Percentiles rank a stretch among this genome's conserved stretches.
These are phyloP conservation scores for Handroanthus guayacan DNA, from an alignment of 257 asterid species.

Conservation along the genomic window DNA sequence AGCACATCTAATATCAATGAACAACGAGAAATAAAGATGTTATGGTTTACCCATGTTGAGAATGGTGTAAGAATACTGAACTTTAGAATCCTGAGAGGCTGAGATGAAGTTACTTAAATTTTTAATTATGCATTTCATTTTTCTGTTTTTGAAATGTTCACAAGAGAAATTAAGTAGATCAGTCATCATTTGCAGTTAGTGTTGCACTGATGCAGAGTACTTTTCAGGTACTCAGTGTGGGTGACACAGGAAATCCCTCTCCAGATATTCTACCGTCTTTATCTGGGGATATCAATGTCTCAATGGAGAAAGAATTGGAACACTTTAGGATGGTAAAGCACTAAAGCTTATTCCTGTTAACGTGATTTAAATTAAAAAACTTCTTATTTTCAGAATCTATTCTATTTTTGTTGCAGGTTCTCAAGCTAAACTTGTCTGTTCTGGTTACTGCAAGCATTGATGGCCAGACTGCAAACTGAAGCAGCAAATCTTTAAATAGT, in stretches of 20 bases:
- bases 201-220: constrained; percentile 31
- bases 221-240: constrained; percentile 58
- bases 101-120: neutral
- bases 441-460: constrained; percentile 46
- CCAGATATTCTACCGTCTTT: constrained; percentile 33
- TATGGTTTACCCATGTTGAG: neutral
- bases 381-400: constrained; percentile 8
- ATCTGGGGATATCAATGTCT: constrained; percentile 41
- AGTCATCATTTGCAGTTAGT: neutral
- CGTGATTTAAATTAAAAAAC: constrained; percentile 21
- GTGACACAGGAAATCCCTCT: constrained; percentile 44
- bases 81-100: neutral
- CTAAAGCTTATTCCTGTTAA: constrained; percentile 40
- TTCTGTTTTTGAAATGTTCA: neutral
- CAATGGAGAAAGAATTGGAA: constrained; percentile 63
- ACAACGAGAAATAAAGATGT: neutral
- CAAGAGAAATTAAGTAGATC: neutral
- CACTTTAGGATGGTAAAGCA: constrained; percentile 66
- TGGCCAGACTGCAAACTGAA: constrained; percentile 32
- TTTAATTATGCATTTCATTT: neutral
- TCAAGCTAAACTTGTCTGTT: constrained; percentile 51
- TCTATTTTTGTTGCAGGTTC: constrained; percentile 53
- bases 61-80: neutral
- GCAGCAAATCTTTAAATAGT: constrained; percentile 7
- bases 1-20: too few species aligned